A percentile compares a stretch with the other conserved stretches of the same genome.
phyloP scores from a whole-genome alignment of 345 rosid genomes.

The Mallotus nudiflorus region DNA sequence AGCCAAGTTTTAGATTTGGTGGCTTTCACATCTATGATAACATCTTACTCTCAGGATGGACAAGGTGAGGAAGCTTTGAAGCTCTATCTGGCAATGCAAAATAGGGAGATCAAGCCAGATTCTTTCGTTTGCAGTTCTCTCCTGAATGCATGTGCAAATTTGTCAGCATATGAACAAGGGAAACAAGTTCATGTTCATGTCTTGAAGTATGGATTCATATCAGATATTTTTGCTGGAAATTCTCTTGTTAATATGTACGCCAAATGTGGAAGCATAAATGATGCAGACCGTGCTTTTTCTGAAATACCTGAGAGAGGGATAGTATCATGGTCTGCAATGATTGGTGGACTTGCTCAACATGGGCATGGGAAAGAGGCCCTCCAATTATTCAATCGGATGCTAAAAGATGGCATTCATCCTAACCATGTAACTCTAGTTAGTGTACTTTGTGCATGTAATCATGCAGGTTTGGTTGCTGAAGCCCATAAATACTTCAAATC shows the following conservation, averaged over 20 bases:
- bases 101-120: constrained; percentile 47
- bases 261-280: constrained; percentile 68
- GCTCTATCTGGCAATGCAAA: constrained; percentile 47
- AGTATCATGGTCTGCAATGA: constrained; percentile 67
- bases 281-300: constrained; percentile 45
- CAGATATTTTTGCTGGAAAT: constrained; percentile 55
- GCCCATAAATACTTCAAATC: constrained; percentile 45
- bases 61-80: constrained; percentile 66
- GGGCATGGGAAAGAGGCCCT: constrained; percentile 57
- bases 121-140: constrained; percentile 65
- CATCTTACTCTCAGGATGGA: constrained; percentile 55
- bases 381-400: constrained; percentile 46
- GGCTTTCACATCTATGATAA: constrained; percentile 55
- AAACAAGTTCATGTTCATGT: constrained; percentile 62
- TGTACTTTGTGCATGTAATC: constrained; percentile 66
- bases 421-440: constrained; percentile 59
- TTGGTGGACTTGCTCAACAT: constrained; percentile 57
- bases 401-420: constrained; percentile 43
- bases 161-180: constrained; percentile 72
- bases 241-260: constrained; percentile 68
- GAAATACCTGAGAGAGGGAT: constrained; percentile 54
- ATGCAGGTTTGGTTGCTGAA: constrained; percentile 59
- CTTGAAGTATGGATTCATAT: constrained; percentile 55
- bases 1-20: constrained; percentile 40
- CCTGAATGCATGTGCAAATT: constrained; percentile 60